Base-by-base conservation (phyloP, 1,139 yeast genomes). In the Yamadazyma dendronema region DNA sequence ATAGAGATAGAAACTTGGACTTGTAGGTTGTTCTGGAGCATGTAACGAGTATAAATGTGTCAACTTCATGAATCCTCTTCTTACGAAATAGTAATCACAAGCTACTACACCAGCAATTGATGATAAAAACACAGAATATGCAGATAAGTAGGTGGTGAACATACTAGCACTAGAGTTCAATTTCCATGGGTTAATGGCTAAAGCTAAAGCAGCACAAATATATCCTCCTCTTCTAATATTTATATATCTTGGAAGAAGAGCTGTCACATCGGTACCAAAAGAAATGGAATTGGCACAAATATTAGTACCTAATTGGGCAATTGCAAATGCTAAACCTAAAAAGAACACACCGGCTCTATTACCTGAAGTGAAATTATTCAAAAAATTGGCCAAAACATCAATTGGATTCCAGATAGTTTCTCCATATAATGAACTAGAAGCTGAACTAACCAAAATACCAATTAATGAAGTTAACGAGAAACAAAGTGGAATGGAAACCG, bases 271-370 rank as follows among this genome's bases (percentile, higher is more conserved):
- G 3, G 95, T 88, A 56, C 96, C 96, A 37, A 94, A 92, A 4
- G 95, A 81, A 37, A 89, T 68, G 4, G 95, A 83, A 62, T 89
- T 89, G 11, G 96, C 96, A 27, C 94, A 79, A 46, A 89, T 84
- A 56, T 89, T 89, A n/a, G 95, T 84, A 57, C 96, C 96, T 46
- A 87, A 67, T 62, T 88, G 96, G 13, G 96, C 95, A 42, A 88
- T 61, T 2, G 88, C 84, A 63, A 88, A 85, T 1, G 87, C 88
- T 31, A 79, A 65, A 4, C 89, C 75, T 48, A 88, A 81, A 44
- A 89, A 71, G 60, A 89, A 89, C 1, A 84, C 95, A 47, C 96
- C 97, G 15, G 90, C 95, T 54, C 95, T 74, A 36, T 68, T 70
- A 14, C 72, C 73, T 12, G 83, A 61, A 37, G 76, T 73, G 50